Base-by-base conservation (phyloP, 192 early-diverging fungal species). In the Linnemannia schmuckeri region DNA sequence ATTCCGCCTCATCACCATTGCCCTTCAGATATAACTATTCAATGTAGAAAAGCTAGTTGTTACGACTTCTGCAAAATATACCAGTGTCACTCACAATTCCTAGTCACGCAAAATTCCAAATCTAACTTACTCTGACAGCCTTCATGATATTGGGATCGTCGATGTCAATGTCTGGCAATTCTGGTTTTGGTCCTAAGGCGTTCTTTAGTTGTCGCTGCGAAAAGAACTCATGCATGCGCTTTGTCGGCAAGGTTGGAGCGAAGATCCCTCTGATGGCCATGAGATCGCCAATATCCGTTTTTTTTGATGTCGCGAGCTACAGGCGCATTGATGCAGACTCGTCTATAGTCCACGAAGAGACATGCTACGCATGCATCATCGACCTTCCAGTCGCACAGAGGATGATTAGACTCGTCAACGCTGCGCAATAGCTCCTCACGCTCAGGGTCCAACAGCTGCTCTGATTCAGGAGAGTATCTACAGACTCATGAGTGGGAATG, bases 391-490 rank as follows among this genome's bases (percentile, higher is more conserved):
- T 70, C 49, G 33, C 80, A 81, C 9, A 27, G 55, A 38, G 74
- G 79, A 75, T 76, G 80, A 30, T 33, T 40, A 17, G 80, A 81
- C 63, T 81, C 80, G 6, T 75, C 80, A 55, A 81, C 74, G 33
- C 80, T 76, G 66, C 68, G 80, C 5, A 81, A 46, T 27, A 81
- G 33, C 49, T 81, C 74, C 61, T 81, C 74, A 24, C 68, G 68
- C 35, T 81, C 74, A 54, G 47, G 74, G 22, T 81, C 80, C 71
- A 76, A 76, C 54, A 76, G 66, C 80, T 75, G 54, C 73, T 81
- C 80, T 68, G 74, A 76, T 52, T 76, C 80, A 68, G 22, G 40
- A 80, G 72, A 74, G 37, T 3, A 73, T 78, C 47, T 22, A 15
- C n/a, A 46, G 77, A 38, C 69, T 78, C 68, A 78, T 44, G 42